Base-by-base conservation (phyloP, 148 eudicot genomes). In the Limonium bicolor region DNA sequence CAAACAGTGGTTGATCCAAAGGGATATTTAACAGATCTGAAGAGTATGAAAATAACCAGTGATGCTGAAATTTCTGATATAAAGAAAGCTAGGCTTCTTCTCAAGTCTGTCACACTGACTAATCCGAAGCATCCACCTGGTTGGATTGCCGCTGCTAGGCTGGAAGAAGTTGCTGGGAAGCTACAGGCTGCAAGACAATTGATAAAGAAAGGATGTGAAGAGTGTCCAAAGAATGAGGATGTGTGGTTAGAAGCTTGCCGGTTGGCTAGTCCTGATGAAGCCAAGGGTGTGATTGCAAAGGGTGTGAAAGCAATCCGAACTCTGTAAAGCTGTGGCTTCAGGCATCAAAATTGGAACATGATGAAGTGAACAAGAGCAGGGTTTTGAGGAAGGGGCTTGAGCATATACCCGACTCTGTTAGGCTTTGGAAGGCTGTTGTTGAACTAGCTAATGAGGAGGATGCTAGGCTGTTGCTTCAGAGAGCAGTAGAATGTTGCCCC, bases 131-230 rank as follows among this genome's bases (percentile, higher is more conserved):
- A 90, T 34, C 82, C 95, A 18, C 97, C 90, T 14, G 97, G 97
- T 36, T 90, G 97, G 97, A 84, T 90, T 56, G 97, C 92, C 0
- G 95, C 97, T 15, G 93, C 95, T 0, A 77, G 95, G 70, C 56
- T 90, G 60, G 95, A 90, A 65, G 97, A 84, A 68, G 85, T 77
- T 50, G 97, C 97, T 1, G 97, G 93, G 3, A 90, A 90, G 80
- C 58, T 75, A 48, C 72, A 59, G 68, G 67, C 57, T 10, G 84
- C 97, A 2, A 81, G 90, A 51, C 67, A 78, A 50, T 61, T 84
- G 56, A 84, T 88, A 15, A 62, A 54, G 49, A 75, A 64, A 52
- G 95, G 97, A 1, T 90, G 97, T 36, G 93, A 84, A 62, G 95
- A 90, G 67, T 90, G 97, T 55, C 95, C 97, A 1, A 70, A 68